Conservation (phyloP, 1,284 basidiomycete species). For the Cryptococcus hybrid region DNA sequence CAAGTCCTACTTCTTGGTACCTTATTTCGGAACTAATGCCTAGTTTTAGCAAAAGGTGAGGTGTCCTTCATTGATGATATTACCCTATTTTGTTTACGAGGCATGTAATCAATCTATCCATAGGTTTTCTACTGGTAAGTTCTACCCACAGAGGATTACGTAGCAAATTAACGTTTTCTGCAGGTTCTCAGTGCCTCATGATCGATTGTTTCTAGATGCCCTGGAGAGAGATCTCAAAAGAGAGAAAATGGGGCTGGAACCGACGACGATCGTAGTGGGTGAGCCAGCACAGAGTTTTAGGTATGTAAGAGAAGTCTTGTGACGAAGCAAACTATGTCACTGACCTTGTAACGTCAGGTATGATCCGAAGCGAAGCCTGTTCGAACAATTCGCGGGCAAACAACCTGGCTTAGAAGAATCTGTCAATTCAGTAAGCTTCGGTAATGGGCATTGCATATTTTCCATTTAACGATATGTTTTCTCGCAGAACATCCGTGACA, state of each 20-base stretch:
- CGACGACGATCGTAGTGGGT: constrained; percentile 70
- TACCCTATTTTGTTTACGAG: background rate
- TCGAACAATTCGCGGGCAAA: constrained; percentile 69
- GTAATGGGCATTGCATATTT: no score
- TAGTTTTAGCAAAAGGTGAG: background rate
- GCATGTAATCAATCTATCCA: background rate
- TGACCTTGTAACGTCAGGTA: constrained; percentile 56
- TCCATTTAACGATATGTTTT: no score
- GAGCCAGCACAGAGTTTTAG: constrained; percentile 66
- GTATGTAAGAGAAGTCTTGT: constrained; percentile 19
- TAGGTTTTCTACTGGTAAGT: constrained; percentile 75
- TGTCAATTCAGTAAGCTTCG: constrained; percentile 2
- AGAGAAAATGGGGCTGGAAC: constrained; percentile 80
- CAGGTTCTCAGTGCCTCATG: constrained; percentile 83
- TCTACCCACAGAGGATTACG: no score
- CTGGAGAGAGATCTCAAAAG: constrained; percentile 89
- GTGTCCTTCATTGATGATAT: background rate
- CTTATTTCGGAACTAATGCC: background rate
- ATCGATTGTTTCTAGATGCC: constrained; percentile 91
- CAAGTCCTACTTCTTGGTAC: constrained; percentile 57
- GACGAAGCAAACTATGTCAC: background rate
- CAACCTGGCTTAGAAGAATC: constrained; percentile 41
- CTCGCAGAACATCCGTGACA: no score
- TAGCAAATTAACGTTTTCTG: background rate
- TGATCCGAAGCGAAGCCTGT: constrained; percentile 77